These are phyloP conservation scores for Globisporangium mamillatum DNA, from an alignment of 352 stramenopile species.

Conservation along the genomic window DNA sequence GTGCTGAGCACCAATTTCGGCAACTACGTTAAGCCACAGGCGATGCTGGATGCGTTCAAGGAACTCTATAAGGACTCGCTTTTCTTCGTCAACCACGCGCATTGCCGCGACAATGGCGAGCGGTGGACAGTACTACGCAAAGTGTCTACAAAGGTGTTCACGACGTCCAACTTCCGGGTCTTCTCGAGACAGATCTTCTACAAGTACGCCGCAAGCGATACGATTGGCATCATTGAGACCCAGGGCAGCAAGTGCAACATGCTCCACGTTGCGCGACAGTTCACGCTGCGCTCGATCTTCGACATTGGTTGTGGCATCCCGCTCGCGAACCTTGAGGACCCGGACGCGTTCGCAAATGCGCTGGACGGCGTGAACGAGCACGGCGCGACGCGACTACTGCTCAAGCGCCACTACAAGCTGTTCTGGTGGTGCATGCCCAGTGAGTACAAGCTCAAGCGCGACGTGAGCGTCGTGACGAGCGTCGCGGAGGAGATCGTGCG, in stretches of 20 bases:
- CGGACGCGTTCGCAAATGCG: conserved; percentile 30
- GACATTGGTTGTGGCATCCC: conserved; percentile 53
- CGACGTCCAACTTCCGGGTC: neutral
- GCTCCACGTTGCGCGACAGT: conserved; percentile 40
- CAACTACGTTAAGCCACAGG: conserved; percentile 70
- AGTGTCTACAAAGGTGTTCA: neutral
- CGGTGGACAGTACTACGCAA: neutral
- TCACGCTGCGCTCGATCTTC: conserved; percentile 55
- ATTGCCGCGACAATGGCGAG: neutral
- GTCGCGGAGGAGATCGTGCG: conserved; percentile 44
- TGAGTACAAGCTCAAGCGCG: conserved; percentile 38
- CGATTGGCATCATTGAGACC: neutral
- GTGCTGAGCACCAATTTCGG: conserved; percentile 56
- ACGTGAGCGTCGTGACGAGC: conserved; percentile 19
- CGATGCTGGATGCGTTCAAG: conserved; percentile 55
- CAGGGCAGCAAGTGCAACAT: conserved; percentile 34
- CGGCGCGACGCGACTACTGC: conserved; percentile 41
- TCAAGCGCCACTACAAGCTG: conserved; percentile 64
- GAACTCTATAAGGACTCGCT: conserved; percentile 72
- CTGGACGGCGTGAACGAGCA: conserved; percentile 58
- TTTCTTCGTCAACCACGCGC: conserved; percentile 59
- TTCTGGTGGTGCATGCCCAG: conserved; percentile 60
- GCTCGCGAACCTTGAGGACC: conserved; percentile 28
- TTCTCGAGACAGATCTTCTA: neutral
- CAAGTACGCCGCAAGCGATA: neutral